Base-by-base conservation (phyloP, 352 stramenopile species). In the Heterotrichella gracilis region DNA sequence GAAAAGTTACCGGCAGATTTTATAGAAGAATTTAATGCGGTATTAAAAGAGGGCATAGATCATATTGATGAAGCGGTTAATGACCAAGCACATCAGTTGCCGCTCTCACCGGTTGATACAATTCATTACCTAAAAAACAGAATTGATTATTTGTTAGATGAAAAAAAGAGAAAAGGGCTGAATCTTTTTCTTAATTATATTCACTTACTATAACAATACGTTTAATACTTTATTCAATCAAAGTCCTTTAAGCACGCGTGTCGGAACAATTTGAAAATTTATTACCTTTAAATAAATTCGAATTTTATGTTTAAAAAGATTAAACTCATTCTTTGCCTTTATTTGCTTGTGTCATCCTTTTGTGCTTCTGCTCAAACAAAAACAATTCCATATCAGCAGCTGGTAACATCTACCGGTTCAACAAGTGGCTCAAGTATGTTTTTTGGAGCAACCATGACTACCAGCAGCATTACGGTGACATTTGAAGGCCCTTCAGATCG, bases 21-120 rank as follows among this genome's bases (percentile, higher is more conserved):
- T 53, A n/a, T 53, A n/a, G n/a, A 53, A 53, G 32, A 53, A 53
- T 53, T 53, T 53, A 53, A 53, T n/a, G n/a, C 32, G 9, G 32
- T n/a, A 53, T n/a, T 53, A n/a, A 53, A 53, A 53, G 9, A 53
- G 9, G 32, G 32, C 32, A 53, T 53, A 17, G 32, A 53, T 9
- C 32, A 53, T n/a, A 53, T 53, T 9, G 32, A 9, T n/a, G 32
- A 53, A n/a, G 32, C 32, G 9, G 32, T 53, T 17, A 53, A 53
- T 53, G 32, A 53, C n/a, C 9, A 17, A n/a, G 32, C 9, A 53
- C 9, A 9, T n/a, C 32, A 9, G n/a, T 17, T 17, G n/a, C 9
- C 9, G 9, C 32, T 53, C n/a, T 17, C 9, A 17, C 9, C 9
- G n/a, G 32, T 17, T 17, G n/a, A 53, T 17, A 53, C 32, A 53